These are phyloP conservation scores for Cnidoscolus chayamansa DNA, from an alignment of 441 rosid genomes.

Conservation along the genomic window DNA sequence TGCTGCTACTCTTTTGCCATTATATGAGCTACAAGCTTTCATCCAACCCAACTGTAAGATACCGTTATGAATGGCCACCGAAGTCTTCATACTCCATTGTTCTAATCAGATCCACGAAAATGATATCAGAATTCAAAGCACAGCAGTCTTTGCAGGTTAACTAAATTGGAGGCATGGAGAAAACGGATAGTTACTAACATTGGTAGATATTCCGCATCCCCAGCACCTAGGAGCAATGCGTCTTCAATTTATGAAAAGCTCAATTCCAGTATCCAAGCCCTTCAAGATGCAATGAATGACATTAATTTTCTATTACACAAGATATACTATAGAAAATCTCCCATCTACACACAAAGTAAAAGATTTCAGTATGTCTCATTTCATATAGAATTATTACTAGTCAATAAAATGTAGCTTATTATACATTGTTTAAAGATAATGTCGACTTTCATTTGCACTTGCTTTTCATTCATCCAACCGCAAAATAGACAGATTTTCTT, in stretches of 20 bases:
- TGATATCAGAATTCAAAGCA: no score
- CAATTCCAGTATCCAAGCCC: neutral
- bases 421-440: neutral
- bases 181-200: neutral
- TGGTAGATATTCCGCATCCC: neutral
- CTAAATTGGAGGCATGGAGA: neutral
- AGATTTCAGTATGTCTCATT: neutral
- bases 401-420: neutral
- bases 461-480: neutral
- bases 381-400: neutral
- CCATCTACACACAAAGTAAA: neutral
- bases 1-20: neutral
- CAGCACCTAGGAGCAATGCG: neutral
- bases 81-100: no score
- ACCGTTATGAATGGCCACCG: neutral
- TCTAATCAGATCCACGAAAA: no score
- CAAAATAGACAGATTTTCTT: neutral
- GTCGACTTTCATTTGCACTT: neutral
- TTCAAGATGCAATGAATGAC: neutral
- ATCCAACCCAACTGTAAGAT: conserved; percentile 1
- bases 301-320: neutral
- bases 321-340: neutral
- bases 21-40: neutral
- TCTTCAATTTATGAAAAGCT: neutral
- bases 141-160: neutral